Conservation (phyloP, 202 grass and related monocot genomes). For the Panicum virgatum region DNA sequence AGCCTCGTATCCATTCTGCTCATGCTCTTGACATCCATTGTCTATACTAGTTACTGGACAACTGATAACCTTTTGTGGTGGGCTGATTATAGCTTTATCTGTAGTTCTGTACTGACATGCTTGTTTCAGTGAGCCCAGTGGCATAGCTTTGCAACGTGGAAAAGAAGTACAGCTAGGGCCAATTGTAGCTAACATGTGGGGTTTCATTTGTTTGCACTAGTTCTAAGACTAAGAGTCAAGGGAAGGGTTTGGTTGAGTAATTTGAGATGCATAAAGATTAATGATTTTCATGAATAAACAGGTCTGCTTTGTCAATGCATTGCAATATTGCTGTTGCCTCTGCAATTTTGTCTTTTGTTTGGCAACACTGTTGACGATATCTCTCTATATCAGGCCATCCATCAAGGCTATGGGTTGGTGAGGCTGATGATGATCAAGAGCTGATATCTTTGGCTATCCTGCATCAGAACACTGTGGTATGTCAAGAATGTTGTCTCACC, state of each 20-base stretch:
- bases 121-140: slow-evolving; percentile 24
- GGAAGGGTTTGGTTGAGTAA: slow-evolving; percentile 2
- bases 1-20: slow-evolving; percentile 19
- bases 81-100: slow-evolving; percentile 20
- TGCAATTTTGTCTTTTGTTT: slow-evolving; percentile 9
- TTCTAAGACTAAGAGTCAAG: slow-evolving; percentile 9
- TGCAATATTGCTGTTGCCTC: slow-evolving; percentile 3
- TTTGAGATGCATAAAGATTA: slow-evolving; percentile 11
- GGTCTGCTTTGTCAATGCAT: not conserved
- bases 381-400: slow-evolving; percentile 56
- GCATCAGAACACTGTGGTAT: slow-evolving; percentile 59
- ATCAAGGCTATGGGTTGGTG: slow-evolving; percentile 74
- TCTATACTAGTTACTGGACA: slow-evolving; percentile 10
- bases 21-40: not conserved
- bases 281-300: not conserved
- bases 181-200: not conserved
- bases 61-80: slow-evolving; percentile 27
- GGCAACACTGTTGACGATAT: slow-evolving; percentile 22
- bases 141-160: not conserved
- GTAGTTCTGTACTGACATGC: not conserved
- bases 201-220: slow-evolving; percentile 18
- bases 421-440: slow-evolving; percentile 75
- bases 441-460: slow-evolving; percentile 80
- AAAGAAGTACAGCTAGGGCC: not conserved
- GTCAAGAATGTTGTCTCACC: slow-evolving; percentile 14